Conservation (phyloP, 2,329 filamentous ascomycete species). For the Lachnellula cervina region DNA sequence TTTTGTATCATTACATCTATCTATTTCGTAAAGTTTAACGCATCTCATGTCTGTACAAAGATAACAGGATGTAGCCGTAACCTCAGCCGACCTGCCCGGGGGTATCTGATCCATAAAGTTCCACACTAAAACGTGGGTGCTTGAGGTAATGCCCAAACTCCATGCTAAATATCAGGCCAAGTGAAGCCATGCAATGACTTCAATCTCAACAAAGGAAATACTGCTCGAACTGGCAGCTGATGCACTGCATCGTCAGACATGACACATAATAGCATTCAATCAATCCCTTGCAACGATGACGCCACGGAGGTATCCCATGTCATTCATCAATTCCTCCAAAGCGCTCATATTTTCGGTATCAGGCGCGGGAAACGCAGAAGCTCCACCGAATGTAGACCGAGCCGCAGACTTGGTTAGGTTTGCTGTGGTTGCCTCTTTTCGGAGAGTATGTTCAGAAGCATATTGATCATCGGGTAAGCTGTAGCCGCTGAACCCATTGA, state of each 20-base stretch:
- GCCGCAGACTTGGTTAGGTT: conserved; percentile 5
- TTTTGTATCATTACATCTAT: neutral
- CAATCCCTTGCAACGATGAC: conserved; percentile 34
- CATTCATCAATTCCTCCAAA: conserved; percentile 45
- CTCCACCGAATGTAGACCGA: conserved; percentile 9
- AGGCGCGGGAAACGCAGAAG: conserved; percentile 23
- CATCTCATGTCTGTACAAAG: neutral
- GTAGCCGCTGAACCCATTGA: conserved; percentile 19
- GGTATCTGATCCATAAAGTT: neutral
- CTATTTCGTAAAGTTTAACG: neutral
- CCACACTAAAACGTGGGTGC: neutral
- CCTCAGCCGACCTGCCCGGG: neutral
- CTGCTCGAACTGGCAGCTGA: neutral
- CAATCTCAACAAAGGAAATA: neutral
- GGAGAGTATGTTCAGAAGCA: conserved; percentile 17
- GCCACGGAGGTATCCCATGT: conserved; percentile 46
- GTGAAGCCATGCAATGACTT: neutral
- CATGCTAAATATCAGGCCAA: conserved; percentile 13
- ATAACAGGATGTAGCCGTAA: neutral
- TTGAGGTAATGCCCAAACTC: conserved; percentile 7
- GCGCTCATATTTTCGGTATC: conserved; percentile 26
- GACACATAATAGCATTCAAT: neutral
- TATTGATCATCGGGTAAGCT: conserved; percentile 21
- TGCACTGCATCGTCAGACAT: conserved; percentile 1
- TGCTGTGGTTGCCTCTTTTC: conserved; percentile 8